phyloP scores from a whole-genome alignment of 192 early-diverging fungal genomes.

The Coemansia sp. region DNA sequence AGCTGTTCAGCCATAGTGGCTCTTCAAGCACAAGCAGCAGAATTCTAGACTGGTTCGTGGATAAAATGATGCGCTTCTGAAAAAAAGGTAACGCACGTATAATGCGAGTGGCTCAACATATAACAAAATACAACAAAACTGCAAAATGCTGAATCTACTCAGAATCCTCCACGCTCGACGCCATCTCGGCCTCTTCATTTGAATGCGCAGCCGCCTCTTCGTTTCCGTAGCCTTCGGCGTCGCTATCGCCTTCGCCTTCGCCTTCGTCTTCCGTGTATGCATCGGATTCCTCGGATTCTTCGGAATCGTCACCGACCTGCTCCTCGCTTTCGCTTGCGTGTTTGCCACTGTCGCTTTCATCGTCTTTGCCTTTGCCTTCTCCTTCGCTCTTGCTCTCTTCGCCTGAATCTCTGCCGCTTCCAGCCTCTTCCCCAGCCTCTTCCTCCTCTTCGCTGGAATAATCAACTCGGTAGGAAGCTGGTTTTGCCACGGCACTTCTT shows the following conservation, averaged over 20 bases:
- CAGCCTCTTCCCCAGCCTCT: slow-evolving; percentile 11
- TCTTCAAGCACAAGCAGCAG: background rate
- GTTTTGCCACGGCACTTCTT: slow-evolving; percentile 20
- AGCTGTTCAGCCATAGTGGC: background rate
- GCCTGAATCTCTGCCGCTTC: background rate
- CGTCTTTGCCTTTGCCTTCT: background rate
- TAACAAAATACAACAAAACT: background rate
- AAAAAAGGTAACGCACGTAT: background rate
- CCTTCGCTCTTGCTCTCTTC: slow-evolving; percentile 19
- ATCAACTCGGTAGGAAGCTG: slow-evolving; percentile 27
- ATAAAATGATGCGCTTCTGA: background rate
- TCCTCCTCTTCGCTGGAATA: slow-evolving; percentile 36
- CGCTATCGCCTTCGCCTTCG: slow-evolving; percentile 14
- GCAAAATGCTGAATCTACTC: slow-evolving; percentile 1
- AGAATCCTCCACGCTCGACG: background rate
- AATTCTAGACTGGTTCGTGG: background rate
- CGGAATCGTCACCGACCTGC: slow-evolving; percentile 10
- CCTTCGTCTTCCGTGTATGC: slow-evolving; percentile 23
- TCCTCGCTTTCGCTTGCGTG: slow-evolving; percentile 9
- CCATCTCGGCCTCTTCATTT: background rate
- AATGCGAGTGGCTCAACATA: background rate
- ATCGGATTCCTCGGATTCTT: slow-evolving; percentile 11
- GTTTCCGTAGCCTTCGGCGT: background rate
- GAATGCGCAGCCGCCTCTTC: background rate
- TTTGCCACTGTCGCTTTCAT: background rate